These are phyloP conservation scores for Candida sojae DNA, from an alignment of 1,139 yeast genomes.

Conservation along the genomic window DNA sequence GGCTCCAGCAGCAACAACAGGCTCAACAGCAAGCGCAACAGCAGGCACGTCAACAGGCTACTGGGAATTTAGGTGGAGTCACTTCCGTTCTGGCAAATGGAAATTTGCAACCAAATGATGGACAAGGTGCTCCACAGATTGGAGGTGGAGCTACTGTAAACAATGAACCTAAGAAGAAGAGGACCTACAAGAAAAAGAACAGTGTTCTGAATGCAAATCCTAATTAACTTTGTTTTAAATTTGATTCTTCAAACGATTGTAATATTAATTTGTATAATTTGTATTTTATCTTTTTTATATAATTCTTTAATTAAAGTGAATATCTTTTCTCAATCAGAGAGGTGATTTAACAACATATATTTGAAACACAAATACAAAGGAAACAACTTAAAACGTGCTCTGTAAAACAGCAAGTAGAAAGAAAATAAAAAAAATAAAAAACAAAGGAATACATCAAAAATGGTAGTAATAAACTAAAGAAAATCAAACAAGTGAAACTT, in stretches of 20 bases:
- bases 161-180: slow-evolving; percentile 15
- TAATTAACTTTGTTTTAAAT: neutral
- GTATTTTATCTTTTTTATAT: neutral
- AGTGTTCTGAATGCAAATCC: slow-evolving; percentile 1
- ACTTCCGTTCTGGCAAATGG: neutral
- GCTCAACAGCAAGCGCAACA: slow-evolving; percentile 15
- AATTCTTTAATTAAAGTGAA: no score
- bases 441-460: neutral
- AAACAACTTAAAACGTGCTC: neutral
- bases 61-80: neutral
- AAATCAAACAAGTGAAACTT: neutral
- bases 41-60: slow-evolving; percentile 10
- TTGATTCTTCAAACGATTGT: neutral
- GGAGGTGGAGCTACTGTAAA: neutral
- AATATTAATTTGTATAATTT: neutral
- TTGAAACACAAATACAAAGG: neutral
- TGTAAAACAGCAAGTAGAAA: neutral
- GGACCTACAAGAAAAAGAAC: slow-evolving; percentile 14
- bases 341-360: neutral
- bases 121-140: slow-evolving; percentile 8
- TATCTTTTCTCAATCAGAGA: neutral
- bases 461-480: neutral
- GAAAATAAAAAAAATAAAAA: neutral
- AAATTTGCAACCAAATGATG: slow-evolving; percentile 5
- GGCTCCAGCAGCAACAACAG: slow-evolving; percentile 16